Evolutionary conservation across 805 yeast genomes (phyloP).

Genomic region (Teunomyces aglyptinius): DNA sequence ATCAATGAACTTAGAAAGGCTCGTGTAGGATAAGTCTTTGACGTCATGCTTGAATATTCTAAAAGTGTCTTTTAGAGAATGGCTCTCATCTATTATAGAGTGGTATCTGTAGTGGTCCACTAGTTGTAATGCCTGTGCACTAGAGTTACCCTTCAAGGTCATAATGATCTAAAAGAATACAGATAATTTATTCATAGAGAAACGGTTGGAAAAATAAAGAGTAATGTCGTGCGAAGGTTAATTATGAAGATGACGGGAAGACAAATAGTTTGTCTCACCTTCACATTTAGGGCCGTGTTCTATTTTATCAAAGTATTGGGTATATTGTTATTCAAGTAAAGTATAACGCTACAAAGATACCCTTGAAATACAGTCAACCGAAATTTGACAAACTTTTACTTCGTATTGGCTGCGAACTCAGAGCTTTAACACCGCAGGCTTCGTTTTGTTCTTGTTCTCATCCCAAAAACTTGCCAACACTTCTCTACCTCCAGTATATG

Average conservation of each 20-base stretch:
- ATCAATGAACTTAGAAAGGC: background rate
- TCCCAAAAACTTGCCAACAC: conserved; percentile 23
- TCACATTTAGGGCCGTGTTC: too few relatives aligned
- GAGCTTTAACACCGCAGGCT: background rate
- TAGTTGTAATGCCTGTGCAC: background rate
- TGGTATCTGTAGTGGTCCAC: conserved; percentile 21
- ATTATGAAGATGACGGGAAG: background rate
- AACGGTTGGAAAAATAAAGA: background rate
- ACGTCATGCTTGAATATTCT: conserved; percentile 15
- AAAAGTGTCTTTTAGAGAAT: conserved; percentile 19
- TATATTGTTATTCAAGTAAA: too few relatives aligned
- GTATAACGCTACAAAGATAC: too few relatives aligned
- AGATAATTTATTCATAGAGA: background rate
- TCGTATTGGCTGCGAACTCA: background rate
- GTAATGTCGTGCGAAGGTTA: background rate
- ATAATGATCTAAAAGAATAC: background rate
- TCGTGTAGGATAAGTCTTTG: background rate
- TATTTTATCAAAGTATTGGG: too few relatives aligned
- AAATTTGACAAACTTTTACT: background rate
- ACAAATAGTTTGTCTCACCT: too few relatives aligned
- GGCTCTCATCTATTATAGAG: conserved; percentile 14
- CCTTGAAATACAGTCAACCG: too few relatives aligned
- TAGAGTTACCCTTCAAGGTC: background rate
- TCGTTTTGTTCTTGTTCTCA: background rate
- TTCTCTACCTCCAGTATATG: conserved; percentile 17